phyloP scores from a whole-genome alignment of 1,139 yeast species.

The Candida glucosophila region DNA sequence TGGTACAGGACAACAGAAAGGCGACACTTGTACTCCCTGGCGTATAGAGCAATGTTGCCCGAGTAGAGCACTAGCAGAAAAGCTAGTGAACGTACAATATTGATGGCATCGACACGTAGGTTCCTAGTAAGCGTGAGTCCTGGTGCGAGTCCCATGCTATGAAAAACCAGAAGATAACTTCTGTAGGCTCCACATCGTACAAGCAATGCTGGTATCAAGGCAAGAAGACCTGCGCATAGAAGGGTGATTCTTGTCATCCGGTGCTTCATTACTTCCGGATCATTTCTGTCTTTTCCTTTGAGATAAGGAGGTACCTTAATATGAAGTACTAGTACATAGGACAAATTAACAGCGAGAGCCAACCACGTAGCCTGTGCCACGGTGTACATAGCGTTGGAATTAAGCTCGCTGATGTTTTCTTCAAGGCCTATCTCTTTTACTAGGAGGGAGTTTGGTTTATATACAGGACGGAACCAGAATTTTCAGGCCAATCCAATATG shows the following conservation, averaged over 20 bases:
- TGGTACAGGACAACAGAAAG: slow-evolving; percentile 8
- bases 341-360: slow-evolving; percentile 19
- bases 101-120: slow-evolving; percentile 15
- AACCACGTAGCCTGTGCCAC: slow-evolving; percentile 1
- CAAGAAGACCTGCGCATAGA: slow-evolving; percentile 21
- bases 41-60: slow-evolving; percentile 50
- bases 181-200: slow-evolving; percentile 5
- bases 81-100: slow-evolving; percentile 14
- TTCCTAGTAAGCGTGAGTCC: slow-evolving; percentile 15
- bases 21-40: slow-evolving; percentile 7
- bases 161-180: slow-evolving; percentile 6
- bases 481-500: no score
- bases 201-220: slow-evolving; percentile 16
- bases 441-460: no score
- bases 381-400: slow-evolving; percentile 3
- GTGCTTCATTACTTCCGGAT: slow-evolving; percentile 29
- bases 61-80: slow-evolving; percentile 39
- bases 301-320: slow-evolving; percentile 16
- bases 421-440: no score
- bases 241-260: slow-evolving; percentile 27
- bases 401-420: no score
- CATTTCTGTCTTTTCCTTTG: slow-evolving; percentile 31
- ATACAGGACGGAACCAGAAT: no score
- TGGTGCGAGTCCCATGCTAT: slow-evolving; percentile 19
- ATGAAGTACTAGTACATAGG: slow-evolving; percentile 36